A percentile compares a stretch with the other conserved stretches of the same genome.
These are phyloP conservation scores for Leccinum truebloodii DNA, from an alignment of 768 basidiomycete species.

Conservation along the genomic window DNA sequence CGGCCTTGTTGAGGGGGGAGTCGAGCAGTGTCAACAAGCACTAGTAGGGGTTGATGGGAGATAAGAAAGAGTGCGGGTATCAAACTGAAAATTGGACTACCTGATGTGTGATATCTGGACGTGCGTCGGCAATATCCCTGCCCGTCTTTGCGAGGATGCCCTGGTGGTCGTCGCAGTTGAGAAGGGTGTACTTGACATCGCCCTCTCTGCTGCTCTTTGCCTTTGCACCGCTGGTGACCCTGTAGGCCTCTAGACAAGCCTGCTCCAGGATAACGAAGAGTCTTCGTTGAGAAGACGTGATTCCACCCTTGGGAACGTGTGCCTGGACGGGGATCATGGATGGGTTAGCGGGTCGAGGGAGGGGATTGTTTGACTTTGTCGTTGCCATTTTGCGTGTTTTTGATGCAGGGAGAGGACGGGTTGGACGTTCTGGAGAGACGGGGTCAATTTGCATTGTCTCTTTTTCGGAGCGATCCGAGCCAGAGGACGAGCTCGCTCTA, in stretches of 20 bases:
- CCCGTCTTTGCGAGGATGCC: constrained; percentile 97
- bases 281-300: constrained; percentile 57
- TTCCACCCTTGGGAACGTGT: constrained; percentile 60
- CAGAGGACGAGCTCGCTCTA: constrained; percentile 42
- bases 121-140: constrained; percentile 97
- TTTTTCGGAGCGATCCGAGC: constrained; percentile 36
- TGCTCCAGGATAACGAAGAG: constrained; percentile 91
- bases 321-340: constrained; percentile 83
- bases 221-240: constrained; percentile 63
- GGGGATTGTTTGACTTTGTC: constrained; percentile 39
- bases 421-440: constrained; percentile 48
- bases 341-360: constrained; percentile 62
- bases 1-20: constrained; percentile 97
- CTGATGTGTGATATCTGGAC: constrained; percentile 99
- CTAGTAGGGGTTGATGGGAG: constrained; percentile 49
- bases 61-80: constrained; percentile 1
- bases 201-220: constrained; percentile 54
- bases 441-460: constrained; percentile 36
- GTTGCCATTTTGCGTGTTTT: constrained; percentile 55
- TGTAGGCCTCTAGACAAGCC: constrained; percentile 95
- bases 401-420: constrained; percentile 58
- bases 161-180: constrained; percentile 99
- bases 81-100: constrained; percentile 42
- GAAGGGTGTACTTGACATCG: constrained; percentile 92
- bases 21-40: constrained; percentile 95